A percentile compares a stretch with the other conserved stretches of the same genome.
phyloP scores from a whole-genome alignment of 352 stramenopile genomes.

The Pythium aquatile region DNA sequence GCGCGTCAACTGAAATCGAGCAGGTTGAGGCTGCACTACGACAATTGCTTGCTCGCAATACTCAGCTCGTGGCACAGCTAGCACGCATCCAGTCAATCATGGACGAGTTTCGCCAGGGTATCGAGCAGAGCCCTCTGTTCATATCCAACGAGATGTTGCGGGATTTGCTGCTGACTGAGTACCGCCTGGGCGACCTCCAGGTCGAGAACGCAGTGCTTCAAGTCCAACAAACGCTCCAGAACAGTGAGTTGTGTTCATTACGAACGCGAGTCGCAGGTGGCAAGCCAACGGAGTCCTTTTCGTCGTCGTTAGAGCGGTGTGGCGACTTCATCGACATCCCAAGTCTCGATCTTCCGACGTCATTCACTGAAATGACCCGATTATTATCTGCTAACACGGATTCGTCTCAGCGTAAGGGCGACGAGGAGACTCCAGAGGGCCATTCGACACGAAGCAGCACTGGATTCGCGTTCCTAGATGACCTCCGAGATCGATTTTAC shows the following conservation, averaged over 20 bases:
- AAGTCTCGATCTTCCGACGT: conserved; percentile 7
- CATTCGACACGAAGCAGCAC: conserved; percentile 16
- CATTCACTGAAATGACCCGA: conserved; percentile 16
- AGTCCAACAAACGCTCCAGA: conserved; percentile 24
- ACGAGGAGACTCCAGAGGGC: conserved; percentile 8
- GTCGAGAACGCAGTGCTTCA: conserved; percentile 89
- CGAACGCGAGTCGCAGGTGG: not conserved
- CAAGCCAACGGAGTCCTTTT: not conserved
- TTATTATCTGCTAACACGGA: conserved; percentile 9
- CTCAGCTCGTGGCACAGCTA: conserved; percentile 29
- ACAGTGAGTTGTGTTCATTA: conserved; percentile 21
- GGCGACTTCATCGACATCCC: conserved; percentile 2
- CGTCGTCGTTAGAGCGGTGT: not conserved
- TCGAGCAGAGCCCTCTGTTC: conserved; percentile 44
- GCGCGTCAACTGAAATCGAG: not conserved
- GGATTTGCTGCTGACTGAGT: conserved; percentile 77
- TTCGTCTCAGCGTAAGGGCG: not conserved
- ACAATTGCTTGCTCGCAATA: conserved; percentile 24
- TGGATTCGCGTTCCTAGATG: conserved; percentile 32
- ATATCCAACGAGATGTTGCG: conserved; percentile 47
- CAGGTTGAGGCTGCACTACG: conserved; percentile 11
- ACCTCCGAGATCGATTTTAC: conserved; percentile 33
- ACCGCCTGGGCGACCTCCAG: conserved; percentile 88
- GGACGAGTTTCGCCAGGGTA: conserved; percentile 55
- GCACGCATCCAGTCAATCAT: conserved; percentile 40